phyloP scores from a whole-genome alignment of 2,329 filamentous ascomycete genomes.

The Tolypocladium ovalisporum region DNA sequence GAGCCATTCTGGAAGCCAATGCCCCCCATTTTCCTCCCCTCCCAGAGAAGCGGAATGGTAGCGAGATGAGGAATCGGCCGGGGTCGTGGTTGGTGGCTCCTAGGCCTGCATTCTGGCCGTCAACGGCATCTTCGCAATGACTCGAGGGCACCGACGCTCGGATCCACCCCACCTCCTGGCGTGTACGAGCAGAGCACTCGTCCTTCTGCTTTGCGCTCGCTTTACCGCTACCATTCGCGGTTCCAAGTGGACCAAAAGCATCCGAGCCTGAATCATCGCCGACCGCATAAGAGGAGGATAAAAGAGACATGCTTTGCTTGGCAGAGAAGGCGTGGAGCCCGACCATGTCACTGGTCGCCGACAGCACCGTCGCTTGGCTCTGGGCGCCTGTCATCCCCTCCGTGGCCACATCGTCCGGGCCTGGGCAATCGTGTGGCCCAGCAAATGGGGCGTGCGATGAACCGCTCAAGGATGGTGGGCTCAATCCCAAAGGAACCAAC shows the following conservation, averaged over 20 bases:
- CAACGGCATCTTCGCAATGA: not conserved
- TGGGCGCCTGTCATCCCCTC: not conserved
- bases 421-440: not conserved
- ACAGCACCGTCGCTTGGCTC: not conserved
- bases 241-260: not conserved
- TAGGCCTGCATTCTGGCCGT: not conserved
- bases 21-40: not conserved
- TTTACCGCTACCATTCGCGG: not conserved
- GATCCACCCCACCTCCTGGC: not conserved
- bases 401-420: not conserved
- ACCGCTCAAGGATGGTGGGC: not conserved
- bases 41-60: not conserved
- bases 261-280: not conserved
- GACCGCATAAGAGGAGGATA: not conserved
- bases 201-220: not conserved
- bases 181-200: too few species aligned
- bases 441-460: not conserved
- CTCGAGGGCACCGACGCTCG: not conserved
- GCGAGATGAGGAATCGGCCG: not conserved
- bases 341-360: not conserved
- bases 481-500: not conserved
- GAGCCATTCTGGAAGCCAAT: conserved; percentile 1
- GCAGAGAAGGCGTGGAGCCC: not conserved
- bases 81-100: not conserved
- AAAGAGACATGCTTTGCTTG: not conserved